phyloP scores from a whole-genome alignment of 2,329 filamentous ascomycete species.

The Xylaria sp. region DNA sequence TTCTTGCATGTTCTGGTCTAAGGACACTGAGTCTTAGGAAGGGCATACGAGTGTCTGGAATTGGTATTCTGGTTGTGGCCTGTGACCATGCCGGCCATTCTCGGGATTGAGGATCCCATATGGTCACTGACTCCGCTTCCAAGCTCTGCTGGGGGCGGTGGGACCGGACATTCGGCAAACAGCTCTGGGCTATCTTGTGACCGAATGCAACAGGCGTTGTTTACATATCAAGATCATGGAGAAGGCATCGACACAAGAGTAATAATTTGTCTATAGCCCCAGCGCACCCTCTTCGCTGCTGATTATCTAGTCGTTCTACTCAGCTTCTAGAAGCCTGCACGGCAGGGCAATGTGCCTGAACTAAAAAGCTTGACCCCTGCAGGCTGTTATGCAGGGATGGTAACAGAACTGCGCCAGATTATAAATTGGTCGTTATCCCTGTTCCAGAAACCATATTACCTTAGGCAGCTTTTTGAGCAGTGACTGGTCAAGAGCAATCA shows the following conservation, averaged over 20 bases:
- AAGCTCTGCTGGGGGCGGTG: background rate
- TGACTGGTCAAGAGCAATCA: background rate
- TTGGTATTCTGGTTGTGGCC: background rate
- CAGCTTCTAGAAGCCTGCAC: conserved; percentile 19
- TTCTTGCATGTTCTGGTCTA: background rate
- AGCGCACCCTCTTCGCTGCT: background rate
- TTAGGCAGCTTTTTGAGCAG: background rate
- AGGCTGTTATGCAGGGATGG: conserved; percentile 23
- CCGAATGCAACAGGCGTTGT: background rate
- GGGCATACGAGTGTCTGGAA: too few species aligned
- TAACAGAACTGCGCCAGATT: conserved; percentile 13
- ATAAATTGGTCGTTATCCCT: conserved; percentile 12
- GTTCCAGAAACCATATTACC: conserved; percentile 6
- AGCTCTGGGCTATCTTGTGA: background rate
- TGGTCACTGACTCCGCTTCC: background rate
- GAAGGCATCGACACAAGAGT: background rate
- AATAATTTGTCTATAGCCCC: background rate
- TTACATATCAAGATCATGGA: background rate
- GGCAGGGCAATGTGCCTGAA: conserved; percentile 6
- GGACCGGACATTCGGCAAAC: background rate
- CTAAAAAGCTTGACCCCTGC: conserved; percentile 12
- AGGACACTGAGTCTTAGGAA: background rate
- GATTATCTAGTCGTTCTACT: conserved; percentile 6
- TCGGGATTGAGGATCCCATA: background rate
- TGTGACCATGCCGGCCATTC: background rate